Evolutionary conservation across 495 filamentous ascomycete species (phyloP).

Genomic region (Penicillium macrosclerotiorum): DNA sequence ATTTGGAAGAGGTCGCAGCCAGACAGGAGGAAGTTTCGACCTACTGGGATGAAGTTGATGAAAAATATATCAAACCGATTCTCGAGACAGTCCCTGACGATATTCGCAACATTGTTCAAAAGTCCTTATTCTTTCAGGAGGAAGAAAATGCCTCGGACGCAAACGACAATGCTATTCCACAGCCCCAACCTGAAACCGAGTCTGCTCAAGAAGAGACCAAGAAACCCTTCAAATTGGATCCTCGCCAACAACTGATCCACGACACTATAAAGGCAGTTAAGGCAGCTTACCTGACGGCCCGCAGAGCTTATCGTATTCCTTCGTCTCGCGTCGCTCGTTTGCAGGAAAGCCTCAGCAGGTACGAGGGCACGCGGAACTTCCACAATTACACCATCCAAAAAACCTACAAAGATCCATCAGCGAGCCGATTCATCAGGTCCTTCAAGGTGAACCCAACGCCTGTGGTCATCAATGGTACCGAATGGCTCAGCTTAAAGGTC

Average conservation of each 20-base stretch:
- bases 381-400: constrained; percentile 98
- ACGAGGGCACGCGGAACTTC: constrained; percentile 81
- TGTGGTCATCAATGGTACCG: constrained; percentile 80
- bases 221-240: constrained; percentile 22
- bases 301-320: constrained; percentile 77
- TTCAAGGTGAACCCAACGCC: constrained; percentile 72
- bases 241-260: constrained; percentile 41
- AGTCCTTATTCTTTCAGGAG: constrained; percentile 34
- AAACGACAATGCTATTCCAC: too few species aligned
- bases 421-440: constrained; percentile 84
- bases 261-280: constrained; percentile 72
- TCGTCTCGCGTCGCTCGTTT: constrained; percentile 66
- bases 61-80: constrained; percentile 71
- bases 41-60: constrained; percentile 80
- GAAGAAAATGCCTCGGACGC: constrained; percentile 12
- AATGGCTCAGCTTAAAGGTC: constrained; percentile 94
- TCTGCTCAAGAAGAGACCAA: constrained; percentile 3
- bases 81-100: constrained; percentile 54
- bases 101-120: constrained; percentile 37
- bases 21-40: constrained; percentile 73
- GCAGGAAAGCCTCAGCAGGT: constrained; percentile 65
- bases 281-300: constrained; percentile 70
- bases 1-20: constrained; percentile 61
- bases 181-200: constrained; percentile 10
- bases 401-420: constrained; percentile 68